Base-by-base conservation (phyloP, 495 filamentous ascomycete genomes). In the Tetracladium marchalianum region DNA sequence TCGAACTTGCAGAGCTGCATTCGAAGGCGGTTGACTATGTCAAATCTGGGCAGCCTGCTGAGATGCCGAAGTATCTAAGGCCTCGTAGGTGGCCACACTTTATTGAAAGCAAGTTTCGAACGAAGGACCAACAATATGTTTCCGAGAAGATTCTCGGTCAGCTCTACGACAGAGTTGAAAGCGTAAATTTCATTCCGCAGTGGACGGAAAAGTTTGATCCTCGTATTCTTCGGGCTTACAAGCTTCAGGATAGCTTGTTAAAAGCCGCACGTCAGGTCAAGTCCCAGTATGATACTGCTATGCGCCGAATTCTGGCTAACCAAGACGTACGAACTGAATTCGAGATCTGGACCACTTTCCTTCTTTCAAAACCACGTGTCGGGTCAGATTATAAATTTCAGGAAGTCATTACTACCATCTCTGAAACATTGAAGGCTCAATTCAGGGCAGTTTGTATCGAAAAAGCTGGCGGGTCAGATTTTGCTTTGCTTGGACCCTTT, bases 11-110 rank as follows among this genome's bases (percentile, higher is more conserved):
- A 4, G 60, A 69, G 1, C 70, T 96, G 1, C 93, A 98, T 60
- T 97, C 92, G 0, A 77, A 78, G 48, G 90, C 92, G 0, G 92
- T 98, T 2, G 92, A 98, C 55, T 97, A 87, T 61, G 79, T 84
- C 40, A 98, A 98, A 62, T 84, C 85, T n/a, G 92, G 92, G 0
- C 68, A 75, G 13, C 72, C 83, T 11, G 90, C 89, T 1, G 52
- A 68, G 3, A 83, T 94, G 74, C 66, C 67, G 1, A 71, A 70
- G 31, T 64, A 69, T 1, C 66, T 93, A 1, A 65, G 73, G 9
- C 77, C 82, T 0, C 63, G 46, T 1, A 62, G 59, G 39, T 95
- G 78, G 71, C 92, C 92, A 0, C 92, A 98, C 57, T 98, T 93
- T 54, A 94, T 95, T 84, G 85, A 93, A 49, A 90, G 84, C 54